Evolutionary conservation across 257 asterid genomes (phyloP).

Genomic region (Solanum sparsipilum): DNA sequence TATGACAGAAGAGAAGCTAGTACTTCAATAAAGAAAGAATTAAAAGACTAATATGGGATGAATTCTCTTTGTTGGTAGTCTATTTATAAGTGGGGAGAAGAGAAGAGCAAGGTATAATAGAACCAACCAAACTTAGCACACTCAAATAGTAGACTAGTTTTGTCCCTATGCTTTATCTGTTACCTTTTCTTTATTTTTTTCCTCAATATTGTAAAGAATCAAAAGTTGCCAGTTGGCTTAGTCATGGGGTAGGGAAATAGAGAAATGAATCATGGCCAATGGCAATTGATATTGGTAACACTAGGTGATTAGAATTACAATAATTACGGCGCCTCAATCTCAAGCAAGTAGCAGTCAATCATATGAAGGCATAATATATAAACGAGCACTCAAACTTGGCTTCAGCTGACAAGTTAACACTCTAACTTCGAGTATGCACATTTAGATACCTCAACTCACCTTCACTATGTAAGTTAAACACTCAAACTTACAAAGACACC

Average conservation of each 20-base stretch:
- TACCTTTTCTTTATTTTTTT: constrained; percentile 3
- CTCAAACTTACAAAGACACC: not conserved
- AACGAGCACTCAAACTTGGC: not conserved
- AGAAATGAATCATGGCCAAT: constrained; percentile 3
- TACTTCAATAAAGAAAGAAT: not conserved
- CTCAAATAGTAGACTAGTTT: constrained; percentile 42
- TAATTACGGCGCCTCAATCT: not conserved
- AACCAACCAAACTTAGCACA: constrained; percentile 29
- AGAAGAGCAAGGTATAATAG: not conserved
- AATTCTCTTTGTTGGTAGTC: not conserved
- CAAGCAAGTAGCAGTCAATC: not conserved
- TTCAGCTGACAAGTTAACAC: not conserved
- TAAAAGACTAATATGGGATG: not conserved
- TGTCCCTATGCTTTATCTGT: constrained; percentile 39
- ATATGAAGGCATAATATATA: not conserved
- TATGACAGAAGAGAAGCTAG: constrained; percentile 3
- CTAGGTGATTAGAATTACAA: not conserved
- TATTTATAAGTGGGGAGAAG: constrained; percentile 23
- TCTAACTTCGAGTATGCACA: not conserved
- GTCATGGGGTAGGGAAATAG: not conserved
- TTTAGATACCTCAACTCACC: not conserved
- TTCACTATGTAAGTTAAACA: not conserved
- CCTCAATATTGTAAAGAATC: constrained; percentile 37
- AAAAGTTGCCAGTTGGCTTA: constrained; percentile 67
- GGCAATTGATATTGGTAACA: constrained; percentile 20